Percentiles rank a stretch among this genome's conserved stretches.
Evolutionary conservation across 441 rosid species (phyloP).

Genomic region (Daphne laureola): DNA sequence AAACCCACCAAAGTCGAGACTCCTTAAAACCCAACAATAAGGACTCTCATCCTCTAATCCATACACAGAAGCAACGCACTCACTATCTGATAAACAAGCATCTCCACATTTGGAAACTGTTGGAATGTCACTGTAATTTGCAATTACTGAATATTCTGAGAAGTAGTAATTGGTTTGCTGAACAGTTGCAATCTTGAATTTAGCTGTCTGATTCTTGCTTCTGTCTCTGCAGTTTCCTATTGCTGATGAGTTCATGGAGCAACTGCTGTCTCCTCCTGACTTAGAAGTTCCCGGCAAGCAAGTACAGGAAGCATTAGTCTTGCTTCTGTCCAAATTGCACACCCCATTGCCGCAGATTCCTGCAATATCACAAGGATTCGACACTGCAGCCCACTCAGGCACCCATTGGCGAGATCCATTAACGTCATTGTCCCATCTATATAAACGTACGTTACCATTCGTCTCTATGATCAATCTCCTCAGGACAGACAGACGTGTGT

Average conservation of each 20-base stretch:
- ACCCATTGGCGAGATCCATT: slow-evolving; percentile 83
- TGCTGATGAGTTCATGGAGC: slow-evolving; percentile 40
- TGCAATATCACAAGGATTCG: slow-evolving; percentile 81
- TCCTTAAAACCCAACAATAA: slow-evolving; percentile 77
- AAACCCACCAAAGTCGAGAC: slow-evolving; percentile 73
- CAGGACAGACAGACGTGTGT: slow-evolving; percentile 25
- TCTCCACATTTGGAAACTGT: slow-evolving; percentile 62
- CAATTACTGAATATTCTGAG: slow-evolving; percentile 50
- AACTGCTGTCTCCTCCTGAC: slow-evolving; percentile 17
- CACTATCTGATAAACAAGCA: slow-evolving; percentile 64
- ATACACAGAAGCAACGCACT: slow-evolving; percentile 78
- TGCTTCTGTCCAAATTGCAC: slow-evolving; percentile 58
- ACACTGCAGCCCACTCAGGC: slow-evolving; percentile 85
- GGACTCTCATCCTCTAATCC: slow-evolving; percentile 84
- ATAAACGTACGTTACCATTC: slow-evolving; percentile 70
- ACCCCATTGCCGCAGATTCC: slow-evolving; percentile 85
- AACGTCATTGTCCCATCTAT: slow-evolving; percentile 73
- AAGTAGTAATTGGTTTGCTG: slow-evolving; percentile 79
- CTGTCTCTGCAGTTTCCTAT: slow-evolving; percentile 31
- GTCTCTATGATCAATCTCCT: slow-evolving; percentile 62
- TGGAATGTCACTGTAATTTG: slow-evolving; percentile 57
- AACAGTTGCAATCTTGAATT: slow-evolving; percentile 32
- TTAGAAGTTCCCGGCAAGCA: slow-evolving; percentile 60
- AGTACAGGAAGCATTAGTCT: slow-evolving; percentile 69
- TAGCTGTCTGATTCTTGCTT: slow-evolving; percentile 23